Percentiles rank a stretch among this genome's conserved stretches.
Evolutionary conservation across 306 rosid genomes (phyloP).

Genomic region (Fragaria vesca): DNA sequence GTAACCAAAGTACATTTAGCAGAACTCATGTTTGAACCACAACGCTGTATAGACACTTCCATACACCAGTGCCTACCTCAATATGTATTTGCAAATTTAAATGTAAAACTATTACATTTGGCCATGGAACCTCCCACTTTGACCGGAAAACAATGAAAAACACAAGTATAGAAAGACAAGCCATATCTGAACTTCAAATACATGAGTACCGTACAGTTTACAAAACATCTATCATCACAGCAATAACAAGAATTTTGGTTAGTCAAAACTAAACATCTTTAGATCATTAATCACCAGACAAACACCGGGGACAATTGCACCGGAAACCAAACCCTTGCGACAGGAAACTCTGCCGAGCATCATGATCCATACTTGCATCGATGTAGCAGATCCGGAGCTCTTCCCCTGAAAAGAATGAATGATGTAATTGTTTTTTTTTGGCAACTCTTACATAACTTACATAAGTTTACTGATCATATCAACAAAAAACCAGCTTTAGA

Average conservation of each 20-base stretch:
- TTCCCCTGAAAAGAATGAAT: constrained; percentile 53
- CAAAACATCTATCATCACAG: background rate
- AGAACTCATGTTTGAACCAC: background rate
- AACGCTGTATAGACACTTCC: background rate
- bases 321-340: constrained; percentile 75
- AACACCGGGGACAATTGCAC: constrained; percentile 70
- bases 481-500: background rate
- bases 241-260: background rate
- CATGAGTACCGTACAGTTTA: background rate
- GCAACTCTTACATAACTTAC: background rate
- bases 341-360: constrained; percentile 63
- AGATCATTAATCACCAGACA: constrained; percentile 51
- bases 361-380: constrained; percentile 67
- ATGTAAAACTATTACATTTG: background rate
- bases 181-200: background rate
- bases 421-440: background rate
- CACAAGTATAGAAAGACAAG: background rate
- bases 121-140: background rate
- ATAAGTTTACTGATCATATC: background rate
- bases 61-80: background rate
- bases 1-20: background rate
- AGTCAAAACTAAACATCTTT: too few species aligned
- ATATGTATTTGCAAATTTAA: background rate
- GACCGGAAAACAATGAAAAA: background rate
- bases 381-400: constrained; percentile 94